Percentiles rank a stretch among this genome's conserved stretches.
Evolutionary conservation across 495 filamentous ascomycete species (phyloP).

Genomic region (Aspergillus saccharolyticus): DNA sequence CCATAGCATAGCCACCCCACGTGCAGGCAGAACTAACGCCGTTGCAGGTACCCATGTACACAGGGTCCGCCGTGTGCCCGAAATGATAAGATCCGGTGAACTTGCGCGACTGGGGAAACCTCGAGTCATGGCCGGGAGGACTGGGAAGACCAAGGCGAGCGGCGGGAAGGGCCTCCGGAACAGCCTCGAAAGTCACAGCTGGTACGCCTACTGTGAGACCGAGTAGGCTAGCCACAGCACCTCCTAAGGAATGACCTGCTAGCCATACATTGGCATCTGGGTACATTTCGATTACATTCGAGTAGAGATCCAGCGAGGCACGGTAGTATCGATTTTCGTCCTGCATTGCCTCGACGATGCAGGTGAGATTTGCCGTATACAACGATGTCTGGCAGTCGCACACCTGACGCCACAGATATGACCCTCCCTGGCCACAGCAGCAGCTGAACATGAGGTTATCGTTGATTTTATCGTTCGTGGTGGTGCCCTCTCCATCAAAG

Average conservation of each 20-base stretch:
- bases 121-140: constrained; percentile 70
- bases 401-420: constrained; percentile 80
- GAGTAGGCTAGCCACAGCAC: constrained; percentile 76
- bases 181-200: constrained; percentile 82
- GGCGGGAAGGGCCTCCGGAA: constrained; percentile 83
- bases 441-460: constrained; percentile 98
- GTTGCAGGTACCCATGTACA: constrained; percentile 93
- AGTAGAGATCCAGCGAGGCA: constrained; percentile 79
- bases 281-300: constrained; percentile 86
- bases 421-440: constrained; percentile 90
- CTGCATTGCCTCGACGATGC: constrained; percentile 65
- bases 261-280: constrained; percentile 84
- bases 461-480: constrained; percentile 94
- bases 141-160: constrained; percentile 78
- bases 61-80: constrained; percentile 90
- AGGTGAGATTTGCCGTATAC: constrained; percentile 87
- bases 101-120: constrained; percentile 61
- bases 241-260: constrained; percentile 84
- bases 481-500: constrained; percentile 92
- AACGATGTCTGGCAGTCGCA: constrained; percentile 83
- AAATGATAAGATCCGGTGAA: constrained; percentile 86
- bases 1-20: constrained; percentile 90
- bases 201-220: constrained; percentile 88
- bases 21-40: constrained; percentile 81
- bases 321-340: constrained; percentile 88